Evolutionary conservation across 805 yeast species (phyloP), one percentile per base, ranked within the genome.

Genomic region (Ogataea paraovalis): DNA sequence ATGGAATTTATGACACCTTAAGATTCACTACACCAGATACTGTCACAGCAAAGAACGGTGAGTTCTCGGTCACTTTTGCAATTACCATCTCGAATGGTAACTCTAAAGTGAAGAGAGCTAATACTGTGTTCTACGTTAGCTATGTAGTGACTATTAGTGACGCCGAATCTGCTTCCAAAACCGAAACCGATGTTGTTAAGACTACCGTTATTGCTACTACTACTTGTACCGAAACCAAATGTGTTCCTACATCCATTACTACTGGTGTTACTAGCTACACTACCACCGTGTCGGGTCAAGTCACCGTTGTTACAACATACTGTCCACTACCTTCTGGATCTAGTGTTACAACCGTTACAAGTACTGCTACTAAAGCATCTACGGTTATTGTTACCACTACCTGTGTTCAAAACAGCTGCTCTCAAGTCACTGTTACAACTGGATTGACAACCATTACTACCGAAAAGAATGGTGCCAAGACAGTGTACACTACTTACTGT

Each of bases 291-390:
- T 51, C 61, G 44, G 74, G 69, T 14, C 59, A 54, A 20, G 62
- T 52, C 42, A 69, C 74, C 21, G 62, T 67, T 34, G 61, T 64
- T 61, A 69, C 77, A 48, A 71, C 76, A 22, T 67, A 62, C 62
- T 66, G 71, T 53, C 71, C 55, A 40, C 22, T 49, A n/a, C 42
- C 54, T 2, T 49, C 46, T 28, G 16, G 46, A 14, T 14, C 44
- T 21, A n/a, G 12, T 45, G 36, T 41, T 14, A 32, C 39, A 12
- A 32, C 49, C 21, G 34, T 30, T 30, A 7, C 34, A 30, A 21
- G 10, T 9, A 36, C 52, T 19, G n/a, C 36, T 20, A 39, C 43
- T 32, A 6, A 38, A 10, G n/a, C 21, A 20, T 22, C 41, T 19
- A 44, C 45, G 4, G 25, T 53, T 14, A 41, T 50, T 13, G 32